Percentiles rank a stretch among this genome's conserved stretches.
These are phyloP conservation scores for Akanthomyces lecanii DNA, from an alignment of 2,329 filamentous ascomycete species.

Conservation along the genomic window DNA sequence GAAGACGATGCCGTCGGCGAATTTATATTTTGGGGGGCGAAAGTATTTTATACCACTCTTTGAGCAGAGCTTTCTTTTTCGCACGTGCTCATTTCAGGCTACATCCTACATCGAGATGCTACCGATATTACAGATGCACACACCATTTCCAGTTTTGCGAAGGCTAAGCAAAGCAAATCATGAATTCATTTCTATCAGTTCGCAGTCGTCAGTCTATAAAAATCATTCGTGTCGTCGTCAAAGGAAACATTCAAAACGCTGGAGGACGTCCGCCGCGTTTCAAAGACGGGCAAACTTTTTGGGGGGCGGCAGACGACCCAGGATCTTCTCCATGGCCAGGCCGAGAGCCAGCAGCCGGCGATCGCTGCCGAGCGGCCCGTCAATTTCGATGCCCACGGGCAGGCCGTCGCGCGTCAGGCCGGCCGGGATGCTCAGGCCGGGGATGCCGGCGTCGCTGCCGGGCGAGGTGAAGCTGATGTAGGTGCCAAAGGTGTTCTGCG, in stretches of 20 bases:
- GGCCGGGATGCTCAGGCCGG: slow-evolving; percentile 19
- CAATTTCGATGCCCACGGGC: slow-evolving; percentile 20
- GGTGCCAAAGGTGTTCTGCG: slow-evolving; percentile 14
- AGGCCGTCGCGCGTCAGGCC: slow-evolving; percentile 15
- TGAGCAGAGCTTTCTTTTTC: background rate
- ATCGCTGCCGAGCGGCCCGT: slow-evolving; percentile 20
- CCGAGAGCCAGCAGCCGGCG: slow-evolving; percentile 17
- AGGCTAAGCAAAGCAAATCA: background rate
- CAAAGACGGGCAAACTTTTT: background rate
- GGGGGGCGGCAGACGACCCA: slow-evolving; percentile 18
- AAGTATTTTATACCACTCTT: background rate
- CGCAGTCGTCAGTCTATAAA: background rate
- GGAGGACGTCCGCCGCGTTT: background rate
- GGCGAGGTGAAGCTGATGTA: slow-evolving; percentile 18
- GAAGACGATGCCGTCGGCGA: background rate
- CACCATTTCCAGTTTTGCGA: background rate
- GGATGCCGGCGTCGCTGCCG: slow-evolving; percentile 20
- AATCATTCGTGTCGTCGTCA: background rate
- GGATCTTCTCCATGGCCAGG: slow-evolving; percentile 18
- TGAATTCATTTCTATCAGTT: background rate
- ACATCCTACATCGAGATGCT: background rate
- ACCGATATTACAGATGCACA: background rate
- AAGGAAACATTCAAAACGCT: background rate
- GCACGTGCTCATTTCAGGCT: background rate
- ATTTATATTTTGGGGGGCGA: background rate